A percentile compares a stretch with the other conserved stretches of the same genome.
Evolutionary conservation across 2,329 filamentous ascomycete genomes (phyloP).

Genomic region (Thelonectria discophora): DNA sequence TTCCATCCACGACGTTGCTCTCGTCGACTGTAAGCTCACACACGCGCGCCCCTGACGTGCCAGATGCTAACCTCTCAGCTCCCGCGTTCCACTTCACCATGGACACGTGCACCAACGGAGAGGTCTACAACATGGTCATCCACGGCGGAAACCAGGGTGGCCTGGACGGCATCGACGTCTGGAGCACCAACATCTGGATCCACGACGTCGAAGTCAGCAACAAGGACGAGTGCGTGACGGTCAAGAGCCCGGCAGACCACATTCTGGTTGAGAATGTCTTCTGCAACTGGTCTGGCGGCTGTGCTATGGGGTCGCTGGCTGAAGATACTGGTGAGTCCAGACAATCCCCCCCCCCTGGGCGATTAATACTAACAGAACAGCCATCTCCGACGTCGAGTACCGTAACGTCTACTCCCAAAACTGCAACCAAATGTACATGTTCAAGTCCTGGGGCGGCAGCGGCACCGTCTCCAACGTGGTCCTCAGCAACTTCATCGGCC

Average conservation of each 20-base stretch:
- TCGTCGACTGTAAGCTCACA: constrained; percentile 25
- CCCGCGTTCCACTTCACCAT: constrained; percentile 32
- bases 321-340: constrained; percentile 18
- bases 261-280: constrained; percentile 36
- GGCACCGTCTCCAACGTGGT: constrained; percentile 34
- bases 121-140: constrained; percentile 36
- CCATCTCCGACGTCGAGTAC: constrained; percentile 33
- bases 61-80: background rate
- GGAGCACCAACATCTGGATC: constrained; percentile 34
- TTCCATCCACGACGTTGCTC: constrained; percentile 33
- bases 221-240: constrained; percentile 36
- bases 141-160: constrained; percentile 31
- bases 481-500: constrained; percentile 33
- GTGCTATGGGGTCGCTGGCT: constrained; percentile 32
- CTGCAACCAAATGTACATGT: constrained; percentile 39
- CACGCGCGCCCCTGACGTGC: too few species aligned
- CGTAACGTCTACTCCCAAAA: constrained; percentile 35
- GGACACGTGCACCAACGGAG: constrained; percentile 30
- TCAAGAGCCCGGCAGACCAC: constrained; percentile 35
- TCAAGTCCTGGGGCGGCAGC: constrained; percentile 36
- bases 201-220: constrained; percentile 38
- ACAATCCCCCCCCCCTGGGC: too few species aligned
- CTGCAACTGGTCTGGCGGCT: constrained; percentile 36
- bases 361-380: background rate
- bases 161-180: constrained; percentile 31